Conservation (phyloP, 352 stramenopile genomes). For the Achlya hypogyna region DNA sequence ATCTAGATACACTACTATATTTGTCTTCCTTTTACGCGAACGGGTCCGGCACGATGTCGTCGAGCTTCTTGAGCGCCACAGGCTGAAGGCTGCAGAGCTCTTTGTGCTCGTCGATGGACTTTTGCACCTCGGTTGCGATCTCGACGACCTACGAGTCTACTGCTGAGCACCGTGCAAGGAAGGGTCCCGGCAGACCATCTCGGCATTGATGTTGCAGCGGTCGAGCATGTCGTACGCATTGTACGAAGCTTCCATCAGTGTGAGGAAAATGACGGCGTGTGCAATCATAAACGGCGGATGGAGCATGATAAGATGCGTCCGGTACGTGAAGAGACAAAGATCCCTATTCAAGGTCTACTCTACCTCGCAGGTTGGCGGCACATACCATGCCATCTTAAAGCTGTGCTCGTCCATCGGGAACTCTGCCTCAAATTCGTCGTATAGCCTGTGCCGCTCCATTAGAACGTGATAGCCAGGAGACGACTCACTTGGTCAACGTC, state of each 20-base stretch:
- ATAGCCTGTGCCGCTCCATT: background rate
- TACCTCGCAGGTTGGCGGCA: background rate
- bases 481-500: slow-evolving; percentile 46
- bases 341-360: slow-evolving; percentile 33
- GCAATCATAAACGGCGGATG: slow-evolving; percentile 84
- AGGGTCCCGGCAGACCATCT: slow-evolving; percentile 31
- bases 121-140: slow-evolving; percentile 66
- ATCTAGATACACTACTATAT: background rate
- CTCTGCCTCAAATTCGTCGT: slow-evolving; percentile 11
- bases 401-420: slow-evolving; percentile 61
- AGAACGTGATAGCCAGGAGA: background rate
- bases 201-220: slow-evolving; percentile 73
- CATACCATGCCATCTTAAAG: slow-evolving; percentile 71
- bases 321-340: slow-evolving; percentile 81
- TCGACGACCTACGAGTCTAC: slow-evolving; percentile 30
- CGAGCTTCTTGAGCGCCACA: slow-evolving; percentile 56
- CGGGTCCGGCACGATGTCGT: slow-evolving; percentile 69
- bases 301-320: slow-evolving; percentile 77
- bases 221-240: slow-evolving; percentile 67
- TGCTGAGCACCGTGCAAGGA: background rate
- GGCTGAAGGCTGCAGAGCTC: slow-evolving; percentile 52
- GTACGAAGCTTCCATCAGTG: slow-evolving; percentile 65
- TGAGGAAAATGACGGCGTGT: slow-evolving; percentile 71
- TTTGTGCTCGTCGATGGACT: slow-evolving; percentile 69
- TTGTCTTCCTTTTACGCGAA: background rate